Base-by-base conservation (phyloP, 495 filamentous ascomycete species). In the Daldinia caldariorum region DNA sequence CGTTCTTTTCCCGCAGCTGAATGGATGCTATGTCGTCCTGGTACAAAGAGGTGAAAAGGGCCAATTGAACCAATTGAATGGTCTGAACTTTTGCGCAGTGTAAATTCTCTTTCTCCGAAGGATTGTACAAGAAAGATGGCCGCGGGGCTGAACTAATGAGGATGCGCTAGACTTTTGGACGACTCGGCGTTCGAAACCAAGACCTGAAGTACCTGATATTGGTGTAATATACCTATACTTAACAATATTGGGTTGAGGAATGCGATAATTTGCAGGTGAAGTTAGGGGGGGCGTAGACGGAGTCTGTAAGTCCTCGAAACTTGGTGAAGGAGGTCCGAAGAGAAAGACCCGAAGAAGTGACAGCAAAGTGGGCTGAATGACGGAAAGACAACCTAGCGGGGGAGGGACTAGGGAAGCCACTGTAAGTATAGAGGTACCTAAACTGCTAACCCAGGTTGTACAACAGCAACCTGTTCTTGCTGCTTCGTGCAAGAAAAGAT, bases 341-440 rank as follows among this genome's bases (percentile, higher is more conserved):
- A 54, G 39, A 14, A 34, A 54, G 53, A 56, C 64, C 56, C 61
- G 61, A 29, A 59, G 29, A 56, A 16, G 58, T 54, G 66, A 47
- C 58, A 51, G 49, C 58, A 59, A 37, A 63, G 58, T 71, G 59
- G 69, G 60, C 54, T 67, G 50, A 31, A 72, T 72, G 70, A 72
- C 64, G 70, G 64, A 50, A 60, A 61, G 56, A 56, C 58, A 58
- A 61, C 63, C 69, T n/a, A n/a, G n/a, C n/a, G n/a, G 69, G 69
- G 70, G 65, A 63, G 56, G 56, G 50, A 58, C 26, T 53, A 61
- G 43, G 50, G 29, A 54, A 49, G 49, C 39, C 32, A 35, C 20
- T 50, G 34, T 47, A 71, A 53, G 55, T 66, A 65, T 20, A 61
- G 35, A 62, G 1, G 43, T 71, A 58, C 59, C 45, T 63, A 63